phyloP scores from a whole-genome alignment of 768 basidiomycete species.

The Roridomyces roridus region DNA sequence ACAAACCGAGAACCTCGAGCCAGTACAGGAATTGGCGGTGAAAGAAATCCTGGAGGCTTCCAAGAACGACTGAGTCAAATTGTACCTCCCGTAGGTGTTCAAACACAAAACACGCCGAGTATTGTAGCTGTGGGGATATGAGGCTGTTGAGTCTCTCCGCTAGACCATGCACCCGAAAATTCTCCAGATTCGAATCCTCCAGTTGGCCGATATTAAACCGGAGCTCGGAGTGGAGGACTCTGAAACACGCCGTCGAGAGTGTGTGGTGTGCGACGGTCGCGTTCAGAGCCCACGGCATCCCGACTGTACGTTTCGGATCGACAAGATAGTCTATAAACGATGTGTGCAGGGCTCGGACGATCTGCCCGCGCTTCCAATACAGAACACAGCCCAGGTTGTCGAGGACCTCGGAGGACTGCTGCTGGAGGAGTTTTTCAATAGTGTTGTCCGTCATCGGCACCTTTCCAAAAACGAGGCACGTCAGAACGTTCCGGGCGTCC shows the following conservation, averaged over 20 bases:
- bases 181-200: conserved; percentile 4
- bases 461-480: background rate
- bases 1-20: too few relatives aligned
- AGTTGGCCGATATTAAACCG: conserved; percentile 19
- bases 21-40: too few relatives aligned
- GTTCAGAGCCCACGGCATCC: background rate
- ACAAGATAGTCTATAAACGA: background rate
- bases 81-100: too few relatives aligned
- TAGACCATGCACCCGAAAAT: conserved; percentile 1
- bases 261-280: background rate
- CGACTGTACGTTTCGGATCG: background rate
- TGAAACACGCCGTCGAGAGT: conserved; percentile 12
- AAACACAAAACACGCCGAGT: too few relatives aligned
- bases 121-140: too few relatives aligned
- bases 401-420: background rate
- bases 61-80: too few relatives aligned
- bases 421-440: background rate
- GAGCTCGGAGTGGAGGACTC: conserved; percentile 4
- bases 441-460: background rate
- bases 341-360: too few relatives aligned
- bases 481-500: background rate
- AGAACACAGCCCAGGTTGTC: too few relatives aligned
- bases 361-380: too few relatives aligned
- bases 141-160: background rate
- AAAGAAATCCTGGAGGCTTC: too few relatives aligned